A percentile compares a stretch with the other conserved stretches of the same genome.
phyloP scores from a whole-genome alignment of 176 grass and related monocot species.

The Bolboschoenus planiculmis region DNA sequence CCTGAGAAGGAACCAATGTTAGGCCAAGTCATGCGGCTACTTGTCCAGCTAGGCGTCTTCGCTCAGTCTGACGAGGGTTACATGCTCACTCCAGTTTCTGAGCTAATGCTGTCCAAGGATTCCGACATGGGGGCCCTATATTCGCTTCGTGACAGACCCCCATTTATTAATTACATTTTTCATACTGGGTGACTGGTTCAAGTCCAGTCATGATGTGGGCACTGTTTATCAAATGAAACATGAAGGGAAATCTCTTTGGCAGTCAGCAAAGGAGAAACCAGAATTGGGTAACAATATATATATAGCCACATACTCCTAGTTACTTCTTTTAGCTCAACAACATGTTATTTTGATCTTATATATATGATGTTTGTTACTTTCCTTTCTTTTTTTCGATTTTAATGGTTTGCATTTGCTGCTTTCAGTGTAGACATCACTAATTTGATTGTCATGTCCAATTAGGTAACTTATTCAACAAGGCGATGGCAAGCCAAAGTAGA shows the following conservation, averaged over 20 bases:
- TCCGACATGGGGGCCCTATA: not conserved
- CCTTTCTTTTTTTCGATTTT: not conserved
- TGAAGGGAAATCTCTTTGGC: not conserved
- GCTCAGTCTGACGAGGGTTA: not conserved
- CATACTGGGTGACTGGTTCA: not conserved
- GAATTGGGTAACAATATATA: not conserved
- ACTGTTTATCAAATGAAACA: not conserved
- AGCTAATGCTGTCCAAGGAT: not conserved
- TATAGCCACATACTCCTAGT: not conserved
- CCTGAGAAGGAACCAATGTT: not conserved
- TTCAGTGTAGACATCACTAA: not conserved
- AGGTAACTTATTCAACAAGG: not conserved
- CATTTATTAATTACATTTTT: not conserved
- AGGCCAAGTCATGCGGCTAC: not conserved
- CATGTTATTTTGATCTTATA: not conserved
- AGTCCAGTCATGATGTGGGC: not conserved
- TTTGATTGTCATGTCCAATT: not conserved
- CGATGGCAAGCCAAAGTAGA: not conserved
- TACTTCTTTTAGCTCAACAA: not conserved
- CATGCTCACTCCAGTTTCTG: not conserved
- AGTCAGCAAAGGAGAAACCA: not conserved
- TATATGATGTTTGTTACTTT: too few relatives aligned
- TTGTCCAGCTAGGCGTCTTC: not conserved
- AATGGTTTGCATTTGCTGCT: not conserved
- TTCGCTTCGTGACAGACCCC: not conserved